Evolutionary conservation across 2,329 filamentous ascomycete species (phyloP).

Genomic region (Pestalotiopsis fici): DNA sequence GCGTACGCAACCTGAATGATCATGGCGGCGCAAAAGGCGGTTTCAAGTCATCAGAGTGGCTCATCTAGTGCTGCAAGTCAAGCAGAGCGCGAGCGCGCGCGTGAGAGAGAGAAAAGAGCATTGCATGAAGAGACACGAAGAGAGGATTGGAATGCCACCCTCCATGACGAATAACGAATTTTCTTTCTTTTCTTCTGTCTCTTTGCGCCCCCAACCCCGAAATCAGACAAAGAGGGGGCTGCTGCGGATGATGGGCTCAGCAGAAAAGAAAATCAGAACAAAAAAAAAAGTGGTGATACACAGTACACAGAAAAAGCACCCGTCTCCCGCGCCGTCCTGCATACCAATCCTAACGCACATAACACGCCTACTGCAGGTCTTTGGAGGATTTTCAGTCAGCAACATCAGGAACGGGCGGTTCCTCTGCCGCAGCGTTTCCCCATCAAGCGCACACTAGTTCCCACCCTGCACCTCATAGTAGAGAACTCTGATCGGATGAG

Average conservation of each 20-base stretch:
- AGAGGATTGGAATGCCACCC: not conserved
- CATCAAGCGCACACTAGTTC: not conserved
- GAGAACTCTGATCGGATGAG: not conserved
- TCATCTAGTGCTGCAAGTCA: not conserved
- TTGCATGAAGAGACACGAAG: not conserved
- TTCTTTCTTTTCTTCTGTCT: not conserved
- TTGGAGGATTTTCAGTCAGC: not conserved
- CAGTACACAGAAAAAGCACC: not conserved
- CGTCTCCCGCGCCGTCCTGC: not conserved
- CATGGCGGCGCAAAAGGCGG: slow-evolving; percentile 4
- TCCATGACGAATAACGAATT: not conserved
- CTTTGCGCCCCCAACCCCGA: not conserved
- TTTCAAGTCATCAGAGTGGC: slow-evolving; percentile 4
- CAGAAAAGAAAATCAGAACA: too few species aligned
- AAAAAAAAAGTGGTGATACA: too few species aligned
- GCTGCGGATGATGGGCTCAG: not conserved
- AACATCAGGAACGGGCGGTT: slow-evolving; percentile 1
- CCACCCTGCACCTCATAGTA: not conserved
- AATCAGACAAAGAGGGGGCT: not conserved
- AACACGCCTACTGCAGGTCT: not conserved
- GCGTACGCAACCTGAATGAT: slow-evolving; percentile 7
- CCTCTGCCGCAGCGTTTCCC: not conserved
- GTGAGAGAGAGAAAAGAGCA: not conserved
- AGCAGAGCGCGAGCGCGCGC: not conserved
- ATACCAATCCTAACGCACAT: not conserved